These are phyloP conservation scores for Jatropha curcas DNA, from an alignment of 345 rosid genomes.

Conservation along the genomic window DNA sequence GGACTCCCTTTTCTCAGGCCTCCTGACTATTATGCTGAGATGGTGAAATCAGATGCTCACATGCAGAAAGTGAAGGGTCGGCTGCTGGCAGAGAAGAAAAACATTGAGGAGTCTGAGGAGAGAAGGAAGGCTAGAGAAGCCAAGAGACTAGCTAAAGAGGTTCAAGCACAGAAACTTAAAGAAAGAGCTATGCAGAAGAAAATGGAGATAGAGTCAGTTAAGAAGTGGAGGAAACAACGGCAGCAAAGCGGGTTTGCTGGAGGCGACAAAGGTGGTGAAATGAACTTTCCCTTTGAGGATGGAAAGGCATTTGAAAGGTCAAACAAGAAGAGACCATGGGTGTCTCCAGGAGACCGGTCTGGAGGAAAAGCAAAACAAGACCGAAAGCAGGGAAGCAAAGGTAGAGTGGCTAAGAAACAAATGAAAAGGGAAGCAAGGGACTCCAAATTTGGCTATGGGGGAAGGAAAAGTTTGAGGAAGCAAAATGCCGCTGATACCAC, in stretches of 20 bases:
- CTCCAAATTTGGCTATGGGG: constrained; percentile 70
- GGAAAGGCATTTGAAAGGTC: constrained; percentile 61
- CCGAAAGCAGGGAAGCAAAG: constrained; percentile 32
- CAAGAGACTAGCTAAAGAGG: constrained; percentile 73
- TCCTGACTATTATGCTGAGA: constrained; percentile 77
- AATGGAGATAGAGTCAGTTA: constrained; percentile 68
- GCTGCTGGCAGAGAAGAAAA: constrained; percentile 66
- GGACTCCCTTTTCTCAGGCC: constrained; percentile 79
- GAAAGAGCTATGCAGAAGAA: constrained; percentile 73
- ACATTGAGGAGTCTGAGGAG: constrained; percentile 81
- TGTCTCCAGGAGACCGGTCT: constrained; percentile 57
- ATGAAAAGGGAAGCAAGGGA: constrained; percentile 43
- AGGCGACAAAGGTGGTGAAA: constrained; percentile 48
- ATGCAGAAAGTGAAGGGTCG: constrained; percentile 84
- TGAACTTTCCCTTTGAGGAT: constrained; percentile 61
- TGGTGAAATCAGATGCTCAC: constrained; percentile 77
- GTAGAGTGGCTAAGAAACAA: constrained; percentile 22
- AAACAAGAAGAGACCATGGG: constrained; percentile 65
- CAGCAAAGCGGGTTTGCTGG: constrained; percentile 72
- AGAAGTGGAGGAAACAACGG: constrained; percentile 90
- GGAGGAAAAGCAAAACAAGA: constrained; percentile 56
- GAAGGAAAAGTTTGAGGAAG: constrained; percentile 58
- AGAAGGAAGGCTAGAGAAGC: constrained; percentile 84
- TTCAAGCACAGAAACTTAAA: constrained; percentile 81
- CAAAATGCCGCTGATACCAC: constrained; percentile 62